phyloP scores from a whole-genome alignment of 2,329 filamentous ascomycete genomes.

The Fusarium aywerte region DNA sequence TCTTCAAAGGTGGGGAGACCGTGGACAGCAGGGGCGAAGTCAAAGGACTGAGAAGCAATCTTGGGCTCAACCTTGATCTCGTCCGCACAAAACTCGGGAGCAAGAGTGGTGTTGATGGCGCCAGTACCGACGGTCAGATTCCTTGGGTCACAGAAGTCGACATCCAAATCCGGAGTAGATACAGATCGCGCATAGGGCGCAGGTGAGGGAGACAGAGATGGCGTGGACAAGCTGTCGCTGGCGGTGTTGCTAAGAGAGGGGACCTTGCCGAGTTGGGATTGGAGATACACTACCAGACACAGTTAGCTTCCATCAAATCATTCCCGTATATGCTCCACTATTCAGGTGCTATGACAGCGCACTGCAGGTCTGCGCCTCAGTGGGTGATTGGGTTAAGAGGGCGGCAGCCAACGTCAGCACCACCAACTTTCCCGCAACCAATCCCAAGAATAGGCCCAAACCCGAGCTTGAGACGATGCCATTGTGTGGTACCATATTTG shows the following conservation, averaged over 20 bases:
- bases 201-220: conserved; percentile 87
- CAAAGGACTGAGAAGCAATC: conserved; percentile 60
- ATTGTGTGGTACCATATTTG: conserved; percentile 18
- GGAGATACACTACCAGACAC: conserved; percentile 59
- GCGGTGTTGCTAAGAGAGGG: conserved; percentile 71
- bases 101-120: conserved; percentile 60
- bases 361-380: conserved; percentile 36
- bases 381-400: conserved; percentile 25
- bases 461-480: conserved; percentile 25
- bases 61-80: conserved; percentile 66
- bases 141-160: conserved; percentile 91
- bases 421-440: conserved; percentile 22
- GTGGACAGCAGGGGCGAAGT: conserved; percentile 63
- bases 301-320: conserved; percentile 50
- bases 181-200: conserved; percentile 79
- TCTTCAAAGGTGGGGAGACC: conserved; percentile 82
- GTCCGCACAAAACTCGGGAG: conserved; percentile 74
- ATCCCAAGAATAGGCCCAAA: conserved; percentile 39
- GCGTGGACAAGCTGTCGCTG: conserved; percentile 78
- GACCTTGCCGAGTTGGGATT: conserved; percentile 59
- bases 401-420: conserved; percentile 35
- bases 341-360: conserved; percentile 35
- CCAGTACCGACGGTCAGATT: conserved; percentile 79
- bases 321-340: conserved; percentile 42
- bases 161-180: conserved; percentile 72